Evolutionary conservation across 495 filamentous ascomycete species (phyloP).

Genomic region (Rusavskia elegans): DNA sequence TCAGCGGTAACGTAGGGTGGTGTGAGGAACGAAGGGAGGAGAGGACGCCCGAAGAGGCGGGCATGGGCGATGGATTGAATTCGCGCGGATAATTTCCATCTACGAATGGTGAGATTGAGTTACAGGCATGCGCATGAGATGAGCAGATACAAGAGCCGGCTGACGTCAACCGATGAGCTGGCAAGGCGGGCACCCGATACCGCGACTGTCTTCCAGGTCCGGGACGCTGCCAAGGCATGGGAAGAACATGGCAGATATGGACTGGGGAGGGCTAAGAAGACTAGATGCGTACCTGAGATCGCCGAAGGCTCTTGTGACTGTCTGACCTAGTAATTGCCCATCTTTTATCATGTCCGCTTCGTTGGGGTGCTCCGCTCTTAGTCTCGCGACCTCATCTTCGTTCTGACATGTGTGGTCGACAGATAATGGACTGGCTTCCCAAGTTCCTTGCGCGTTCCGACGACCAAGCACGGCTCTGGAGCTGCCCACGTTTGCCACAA

Average conservation of each 20-base stretch:
- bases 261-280: not conserved
- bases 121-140: too few species aligned
- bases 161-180: too few species aligned
- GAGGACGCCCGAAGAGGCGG: conserved; percentile 31
- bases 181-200: too few species aligned
- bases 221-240: too few species aligned
- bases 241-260: too few species aligned
- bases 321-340: conserved; percentile 40
- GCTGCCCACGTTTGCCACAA: conserved; percentile 43
- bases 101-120: not conserved
- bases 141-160: too few species aligned
- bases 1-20: conserved; percentile 53
- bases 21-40: conserved; percentile 26
- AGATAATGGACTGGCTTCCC: conserved; percentile 34
- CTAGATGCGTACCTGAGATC: conserved; percentile 30
- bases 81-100: conserved; percentile 37
- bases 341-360: conserved; percentile 36
- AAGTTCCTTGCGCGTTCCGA: conserved; percentile 25
- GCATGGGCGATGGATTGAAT: conserved; percentile 25
- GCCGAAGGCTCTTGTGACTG: conserved; percentile 45
- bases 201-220: too few species aligned
- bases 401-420: conserved; percentile 44
- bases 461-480: conserved; percentile 45
- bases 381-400: conserved; percentile 29
- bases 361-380: conserved; percentile 39